Percentiles rank a stretch among this genome's conserved stretches.
These are phyloP conservation scores for Aegilops speltoides DNA, from an alignment of 176 grass and related monocot species.

Conservation along the genomic window DNA sequence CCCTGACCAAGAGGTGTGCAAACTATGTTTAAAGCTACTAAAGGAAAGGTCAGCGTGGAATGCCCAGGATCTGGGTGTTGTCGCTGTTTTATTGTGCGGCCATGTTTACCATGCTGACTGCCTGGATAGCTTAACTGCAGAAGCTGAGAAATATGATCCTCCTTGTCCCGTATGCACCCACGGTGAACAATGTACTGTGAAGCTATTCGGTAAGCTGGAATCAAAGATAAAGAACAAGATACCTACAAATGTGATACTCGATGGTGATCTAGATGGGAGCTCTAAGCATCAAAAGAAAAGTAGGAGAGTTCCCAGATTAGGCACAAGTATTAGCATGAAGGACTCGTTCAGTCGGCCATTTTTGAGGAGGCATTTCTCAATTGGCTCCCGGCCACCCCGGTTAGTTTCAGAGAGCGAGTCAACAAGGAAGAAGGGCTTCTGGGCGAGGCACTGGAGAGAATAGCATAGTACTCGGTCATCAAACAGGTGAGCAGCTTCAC, in stretches of 20 bases:
- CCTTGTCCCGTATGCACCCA: slow-evolving; percentile 73
- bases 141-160: slow-evolving; percentile 81
- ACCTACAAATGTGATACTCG: slow-evolving; percentile 46
- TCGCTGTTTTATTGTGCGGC: slow-evolving; percentile 82
- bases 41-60: slow-evolving; percentile 67
- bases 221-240: slow-evolving; percentile 51
- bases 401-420: slow-evolving; percentile 41
- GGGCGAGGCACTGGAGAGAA: slow-evolving; percentile 60
- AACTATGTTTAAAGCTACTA: slow-evolving; percentile 63
- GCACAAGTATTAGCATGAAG: slow-evolving; percentile 64
- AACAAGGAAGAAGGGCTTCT: slow-evolving; percentile 79
- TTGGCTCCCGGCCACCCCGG: slow-evolving; percentile 42
- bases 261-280: slow-evolving; percentile 42
- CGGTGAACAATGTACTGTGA: slow-evolving; percentile 74
- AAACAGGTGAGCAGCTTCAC: slow-evolving; percentile 29
- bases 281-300: slow-evolving; percentile 39
- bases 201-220: slow-evolving; percentile 67
- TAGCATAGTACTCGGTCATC: slow-evolving; percentile 25
- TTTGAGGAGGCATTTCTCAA: slow-evolving; percentile 73
- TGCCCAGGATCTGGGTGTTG: slow-evolving; percentile 58
- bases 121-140: slow-evolving; percentile 80
- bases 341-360: slow-evolving; percentile 55
- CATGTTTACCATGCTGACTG: slow-evolving; percentile 90
- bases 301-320: slow-evolving; percentile 35
- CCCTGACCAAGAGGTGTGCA: slow-evolving; percentile 69